Base-by-base conservation (phyloP, 2,329 filamentous ascomycete species). In the Penicillium rolfsii region DNA sequence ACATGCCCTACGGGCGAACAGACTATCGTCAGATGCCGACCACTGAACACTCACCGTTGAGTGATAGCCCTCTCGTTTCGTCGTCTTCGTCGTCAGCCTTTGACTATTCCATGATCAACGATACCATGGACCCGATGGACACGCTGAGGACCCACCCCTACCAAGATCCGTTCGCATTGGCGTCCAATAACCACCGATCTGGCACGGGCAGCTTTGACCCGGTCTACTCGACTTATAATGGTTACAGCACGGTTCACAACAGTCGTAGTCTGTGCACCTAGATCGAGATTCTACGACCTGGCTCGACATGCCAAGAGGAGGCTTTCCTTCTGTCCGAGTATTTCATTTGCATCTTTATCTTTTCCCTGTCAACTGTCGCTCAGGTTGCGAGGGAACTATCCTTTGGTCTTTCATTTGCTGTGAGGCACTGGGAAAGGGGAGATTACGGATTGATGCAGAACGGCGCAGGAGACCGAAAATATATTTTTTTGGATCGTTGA, bases 81-180 rank as follows among this genome's bases (percentile, higher is more conserved):
- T 78, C 74, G 1, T 77, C 76, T 1, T 77, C 76, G 9, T 78
- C 76, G 2, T 77, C 76, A 1, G 70, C 69, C 3, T 75, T 76
- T 45, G 76, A 78, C 50, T 74, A 76, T 43, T 71, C 70, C 12
- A 71, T 77, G 62, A 67, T 78, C 24, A 73, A 69, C 45, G 76
- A 79, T 48, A 69, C 76, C 2, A 76, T 79, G 68, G 72, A 77
- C 33, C 74, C 76, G 2, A 73, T 77, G 65, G 76, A 79, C 38
- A 71, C 76, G 1, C 70, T 78, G 35, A 77, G 77, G 62, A 70
- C 66, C 11, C 73, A 74, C 41, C 69, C 71, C 8, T 79, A 78
- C 56, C 72, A 73, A 22, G 73, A 77, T 28, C 62, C 68, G 16
- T 74, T 72, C 49, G 60, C 67, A 5, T 64, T 68, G 19, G 64